Base-by-base conservation (phyloP, 2,329 filamentous ascomycete species). In the Xylariaceae sp. region DNA sequence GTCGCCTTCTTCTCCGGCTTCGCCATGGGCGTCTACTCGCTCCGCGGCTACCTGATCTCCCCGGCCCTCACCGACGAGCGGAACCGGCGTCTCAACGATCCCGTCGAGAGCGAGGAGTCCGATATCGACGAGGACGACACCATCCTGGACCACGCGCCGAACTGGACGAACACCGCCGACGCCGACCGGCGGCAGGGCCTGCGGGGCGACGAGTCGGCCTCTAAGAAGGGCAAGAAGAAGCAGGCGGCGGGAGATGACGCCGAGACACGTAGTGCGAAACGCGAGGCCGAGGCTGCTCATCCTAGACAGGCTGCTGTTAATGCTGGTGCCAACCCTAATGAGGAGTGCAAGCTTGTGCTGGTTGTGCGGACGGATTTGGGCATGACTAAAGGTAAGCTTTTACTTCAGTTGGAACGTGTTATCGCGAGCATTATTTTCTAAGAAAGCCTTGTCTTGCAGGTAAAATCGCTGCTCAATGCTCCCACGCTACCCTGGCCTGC, bases 401-500 rank as follows among this genome's bases (percentile, higher is more conserved):
- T 3, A 44, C 44, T 3, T 18, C 17, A 18, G 17, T 18, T 18
- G 17, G 17, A 18, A 18, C 17, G 17, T 18, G 17, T 18, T 18
- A 2, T 18, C 17, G 17, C 17, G 17, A 18, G 17, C 17, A 18
- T 18, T 18, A 18, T 18, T 18, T 18, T 18, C 17, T 18, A 18
- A 18, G 17, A 18, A 18, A 13, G 17, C 48, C 9, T n/a, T 30
- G 11, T 51, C 34, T 56, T 34, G 51, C 64, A 96, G 93, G 93
- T 69, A 99, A 99, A 81, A 97, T 97, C 69, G 94, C 91, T 59
- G 94, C 94, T 6, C 94, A 97, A 76, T 93, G 89, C 76, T 89
- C 88, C 53, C 94, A 97, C 75, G 94, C 94, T n/a, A 96, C 93
- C 2, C 86, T 99, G 58, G 92, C 93, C 57, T 97, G 93, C 83